Evolutionary conservation across 2,329 filamentous ascomycete genomes (phyloP).

Genomic region (Neonectria punicea): DNA sequence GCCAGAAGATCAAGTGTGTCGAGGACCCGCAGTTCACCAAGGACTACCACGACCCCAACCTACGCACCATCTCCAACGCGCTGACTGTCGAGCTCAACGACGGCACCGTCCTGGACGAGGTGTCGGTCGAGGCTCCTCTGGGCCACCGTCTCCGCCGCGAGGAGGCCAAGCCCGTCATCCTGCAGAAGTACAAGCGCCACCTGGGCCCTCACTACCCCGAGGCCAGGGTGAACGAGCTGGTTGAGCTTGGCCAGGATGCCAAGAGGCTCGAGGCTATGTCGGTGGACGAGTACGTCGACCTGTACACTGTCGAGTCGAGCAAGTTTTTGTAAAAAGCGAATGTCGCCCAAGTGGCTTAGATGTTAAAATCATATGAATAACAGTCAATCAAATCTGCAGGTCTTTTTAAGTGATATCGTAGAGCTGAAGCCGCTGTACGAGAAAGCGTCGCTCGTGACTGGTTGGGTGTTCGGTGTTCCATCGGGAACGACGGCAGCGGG

Average conservation of each 20-base stretch:
- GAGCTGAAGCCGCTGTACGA: not conserved
- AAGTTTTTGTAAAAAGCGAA: slow-evolving; percentile 57
- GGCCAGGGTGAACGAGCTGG: slow-evolving; percentile 81
- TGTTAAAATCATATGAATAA: slow-evolving; percentile 28
- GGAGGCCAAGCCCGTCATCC: slow-evolving; percentile 97
- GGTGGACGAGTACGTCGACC: slow-evolving; percentile 93
- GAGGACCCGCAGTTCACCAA: slow-evolving; percentile 94
- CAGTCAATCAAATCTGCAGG: not conserved
- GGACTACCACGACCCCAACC: slow-evolving; percentile 93
- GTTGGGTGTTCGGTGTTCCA: slow-evolving; percentile 14
- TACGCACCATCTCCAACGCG: slow-evolving; percentile 97
- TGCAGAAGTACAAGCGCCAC: slow-evolving; percentile 96
- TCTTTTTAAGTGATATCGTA: not conserved
- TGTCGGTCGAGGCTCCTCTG: slow-evolving; percentile 92
- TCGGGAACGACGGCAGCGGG: slow-evolving; percentile 24
- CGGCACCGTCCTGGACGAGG: slow-evolving; percentile 89
- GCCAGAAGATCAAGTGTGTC: slow-evolving; percentile 93
- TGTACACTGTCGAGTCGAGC: slow-evolving; percentile 75
- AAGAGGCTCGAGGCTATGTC: slow-evolving; percentile 81
- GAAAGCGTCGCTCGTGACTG: not conserved
- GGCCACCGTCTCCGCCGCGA: slow-evolving; percentile 91
- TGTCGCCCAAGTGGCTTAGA: slow-evolving; percentile 13
- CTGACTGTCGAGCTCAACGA: slow-evolving; percentile 95
- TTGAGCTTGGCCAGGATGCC: slow-evolving; percentile 80
- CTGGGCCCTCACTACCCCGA: slow-evolving; percentile 83